Evolutionary conservation across 345 rosid species (phyloP).

Genomic region (Rhodomyrtus tomentosa): DNA sequence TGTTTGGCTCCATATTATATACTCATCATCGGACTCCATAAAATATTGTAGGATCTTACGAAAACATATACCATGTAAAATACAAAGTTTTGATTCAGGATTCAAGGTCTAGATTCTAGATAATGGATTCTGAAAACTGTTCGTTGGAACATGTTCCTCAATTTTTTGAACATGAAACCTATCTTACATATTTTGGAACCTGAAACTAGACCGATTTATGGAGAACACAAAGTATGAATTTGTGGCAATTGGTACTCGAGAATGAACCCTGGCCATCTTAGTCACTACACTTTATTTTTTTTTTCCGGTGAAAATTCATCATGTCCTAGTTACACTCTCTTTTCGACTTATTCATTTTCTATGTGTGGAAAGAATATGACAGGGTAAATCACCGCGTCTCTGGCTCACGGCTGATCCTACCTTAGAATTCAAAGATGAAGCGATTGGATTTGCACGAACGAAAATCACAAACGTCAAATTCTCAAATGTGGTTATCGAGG

Average conservation of each 20-base stretch:
- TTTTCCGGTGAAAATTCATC: not conserved
- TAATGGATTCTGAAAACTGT: too few relatives aligned
- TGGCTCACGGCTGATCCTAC: not conserved
- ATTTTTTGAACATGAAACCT: too few relatives aligned
- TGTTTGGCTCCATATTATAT: too few relatives aligned
- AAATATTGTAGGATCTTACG: too few relatives aligned
- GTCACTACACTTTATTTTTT: not conserved
- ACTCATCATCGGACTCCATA: too few relatives aligned
- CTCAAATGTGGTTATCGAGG: not conserved
- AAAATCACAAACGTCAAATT: not conserved
- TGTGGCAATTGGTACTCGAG: not conserved
- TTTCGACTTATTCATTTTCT: not conserved
- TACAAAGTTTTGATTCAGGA: too few relatives aligned
- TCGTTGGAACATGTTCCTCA: too few relatives aligned
- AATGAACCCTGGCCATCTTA: not conserved
- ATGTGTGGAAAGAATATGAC: not conserved
- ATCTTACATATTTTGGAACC: too few relatives aligned
- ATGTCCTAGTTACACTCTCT: not conserved
- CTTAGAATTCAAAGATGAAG: not conserved
- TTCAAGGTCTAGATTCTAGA: too few relatives aligned
- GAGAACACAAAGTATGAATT: not conserved
- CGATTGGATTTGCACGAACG: not conserved
- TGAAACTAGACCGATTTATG: not conserved
- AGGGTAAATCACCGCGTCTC: not conserved
- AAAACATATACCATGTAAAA: too few relatives aligned